phyloP scores from a whole-genome alignment of 352 stramenopile species.

The Hyaloperonospora arabidopsidis region DNA sequence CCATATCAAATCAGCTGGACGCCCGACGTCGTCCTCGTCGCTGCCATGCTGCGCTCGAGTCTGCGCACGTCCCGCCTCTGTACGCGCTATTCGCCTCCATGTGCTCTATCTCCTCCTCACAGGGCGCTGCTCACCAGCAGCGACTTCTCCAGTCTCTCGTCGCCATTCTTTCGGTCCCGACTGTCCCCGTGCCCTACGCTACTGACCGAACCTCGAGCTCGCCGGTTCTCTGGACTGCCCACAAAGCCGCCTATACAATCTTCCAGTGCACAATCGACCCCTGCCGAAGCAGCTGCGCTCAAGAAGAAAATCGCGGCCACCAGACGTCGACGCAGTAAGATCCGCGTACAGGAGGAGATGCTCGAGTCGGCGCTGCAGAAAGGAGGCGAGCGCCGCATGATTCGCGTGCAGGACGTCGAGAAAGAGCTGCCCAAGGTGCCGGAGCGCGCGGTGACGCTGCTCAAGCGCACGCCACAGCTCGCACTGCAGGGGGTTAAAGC shows the following conservation, averaged over 20 bases:
- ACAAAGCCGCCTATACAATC: slow-evolving; percentile 22
- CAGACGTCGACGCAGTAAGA: slow-evolving; percentile 63
- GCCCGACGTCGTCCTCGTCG: slow-evolving; percentile 1
- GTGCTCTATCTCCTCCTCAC: slow-evolving; percentile 8
- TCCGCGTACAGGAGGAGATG: slow-evolving; percentile 73
- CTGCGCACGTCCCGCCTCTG: slow-evolving; percentile 32
- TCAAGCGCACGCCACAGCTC: slow-evolving; percentile 66
- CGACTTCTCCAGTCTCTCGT: slow-evolving; percentile 17
- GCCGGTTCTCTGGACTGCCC: slow-evolving; percentile 41
- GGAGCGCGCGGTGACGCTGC: slow-evolving; percentile 51
- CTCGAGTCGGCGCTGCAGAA: slow-evolving; percentile 74
- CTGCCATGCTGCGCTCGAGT: slow-evolving; percentile 37
- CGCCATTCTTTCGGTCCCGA: slow-evolving; percentile 8
- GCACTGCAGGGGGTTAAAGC: slow-evolving; percentile 45
- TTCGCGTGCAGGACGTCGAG: slow-evolving; percentile 73
- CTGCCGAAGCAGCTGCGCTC: slow-evolving; percentile 40
- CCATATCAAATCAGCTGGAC: slow-evolving; percentile 14
- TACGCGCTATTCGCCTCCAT: slow-evolving; percentile 5
- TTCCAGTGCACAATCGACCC: slow-evolving; percentile 6
- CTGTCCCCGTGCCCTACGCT: slow-evolving; percentile 21
- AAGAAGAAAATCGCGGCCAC: slow-evolving; percentile 79
- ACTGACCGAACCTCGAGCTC: slow-evolving; percentile 19
- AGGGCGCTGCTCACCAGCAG: slow-evolving; percentile 3
- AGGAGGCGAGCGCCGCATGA: slow-evolving; percentile 65
- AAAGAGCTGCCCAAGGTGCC: slow-evolving; percentile 70